A percentile compares a stretch with the other conserved stretches of the same genome.
Conservation (phyloP, 345 rosid genomes). For the Arabidopsis arenosa region DNA sequence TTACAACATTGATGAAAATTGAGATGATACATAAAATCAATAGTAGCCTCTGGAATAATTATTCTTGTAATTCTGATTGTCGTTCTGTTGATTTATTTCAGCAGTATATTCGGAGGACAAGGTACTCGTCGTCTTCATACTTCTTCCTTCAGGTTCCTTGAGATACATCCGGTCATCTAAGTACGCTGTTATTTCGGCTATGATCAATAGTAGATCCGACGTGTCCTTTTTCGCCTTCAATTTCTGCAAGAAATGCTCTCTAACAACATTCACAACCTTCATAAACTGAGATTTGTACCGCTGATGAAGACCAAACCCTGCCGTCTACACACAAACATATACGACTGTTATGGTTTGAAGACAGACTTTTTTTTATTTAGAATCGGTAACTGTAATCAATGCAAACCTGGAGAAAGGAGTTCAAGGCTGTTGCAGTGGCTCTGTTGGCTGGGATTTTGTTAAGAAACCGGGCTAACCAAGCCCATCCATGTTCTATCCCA, state of each 20-base stretch:
- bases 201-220: slow-evolving; percentile 51
- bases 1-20: slow-evolving; percentile 2
- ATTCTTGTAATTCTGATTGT: slow-evolving; percentile 40
- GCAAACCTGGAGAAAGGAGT: slow-evolving; percentile 55
- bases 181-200: slow-evolving; percentile 57
- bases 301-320: slow-evolving; percentile 72
- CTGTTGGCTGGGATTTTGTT: slow-evolving; percentile 68
- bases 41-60: slow-evolving; percentile 18
- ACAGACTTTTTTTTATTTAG: neutral
- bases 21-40: neutral
- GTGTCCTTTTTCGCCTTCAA: slow-evolving; percentile 54
- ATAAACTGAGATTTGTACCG: slow-evolving; percentile 72
- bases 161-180: slow-evolving; percentile 64
- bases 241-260: slow-evolving; percentile 61
- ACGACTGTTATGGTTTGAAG: neutral
- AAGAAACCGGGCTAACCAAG: slow-evolving; percentile 78
- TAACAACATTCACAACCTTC: slow-evolving; percentile 63
- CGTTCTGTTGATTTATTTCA: slow-evolving; percentile 34
- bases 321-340: slow-evolving; percentile 54
- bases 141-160: slow-evolving; percentile 72
- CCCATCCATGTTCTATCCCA: slow-evolving; percentile 80
- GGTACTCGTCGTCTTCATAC: slow-evolving; percentile 45
- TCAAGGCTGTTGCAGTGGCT: slow-evolving; percentile 76
- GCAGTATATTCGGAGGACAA: slow-evolving; percentile 56
- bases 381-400: neutral